Evolutionary conservation across 768 basidiomycete species (phyloP), one percentile per base, ranked within the genome.

Genomic region (Rubroboletus satanas): DNA sequence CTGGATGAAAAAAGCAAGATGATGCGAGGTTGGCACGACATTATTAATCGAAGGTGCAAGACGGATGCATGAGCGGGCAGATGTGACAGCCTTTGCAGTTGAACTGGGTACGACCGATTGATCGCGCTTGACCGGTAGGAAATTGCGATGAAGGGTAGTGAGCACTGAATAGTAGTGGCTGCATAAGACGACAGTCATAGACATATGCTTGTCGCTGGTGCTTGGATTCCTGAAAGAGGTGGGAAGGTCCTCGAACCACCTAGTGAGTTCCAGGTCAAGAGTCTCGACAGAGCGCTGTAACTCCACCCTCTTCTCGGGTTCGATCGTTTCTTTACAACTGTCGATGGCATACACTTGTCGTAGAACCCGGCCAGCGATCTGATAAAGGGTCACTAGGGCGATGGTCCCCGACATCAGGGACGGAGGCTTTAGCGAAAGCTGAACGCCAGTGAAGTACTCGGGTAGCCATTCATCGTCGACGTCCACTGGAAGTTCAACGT

Each of bases 101-200:
- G 92, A 93, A 58, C 83, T 84, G 7, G 87, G 82, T 29, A 81
- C 80, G 21, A 84, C 75, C 10, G 81, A 77, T 63, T 85, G 83
- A 59, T 89, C 91, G 32, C 79, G 83, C 66, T 81, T 85, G 47
- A 91, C 84, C 10, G 91, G 92, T 8, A 93, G 76, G 62, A 93
- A 85, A 69, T 93, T 93, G 45, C 92, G 90, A 65, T 93, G 92
- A 45, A 93, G 82, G 6, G 91, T 91, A 5, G 89, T 91, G 62
- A 92, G 74, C 41, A 93, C 79, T 15, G 90, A 92, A 70, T 94
- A 94, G 65, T 93, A 93, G 66, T 93, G 90, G 62, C 89, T 90
- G 78, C 85, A 91, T 11, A 93, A 79, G 36, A 91, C 87, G 41
- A 88, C 86, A 11, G 87, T 88, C 85, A 93, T 89, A 1, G 88